Base-by-base conservation (phyloP, 805 yeast genomes). In the Suhomyces emberorum region DNA sequence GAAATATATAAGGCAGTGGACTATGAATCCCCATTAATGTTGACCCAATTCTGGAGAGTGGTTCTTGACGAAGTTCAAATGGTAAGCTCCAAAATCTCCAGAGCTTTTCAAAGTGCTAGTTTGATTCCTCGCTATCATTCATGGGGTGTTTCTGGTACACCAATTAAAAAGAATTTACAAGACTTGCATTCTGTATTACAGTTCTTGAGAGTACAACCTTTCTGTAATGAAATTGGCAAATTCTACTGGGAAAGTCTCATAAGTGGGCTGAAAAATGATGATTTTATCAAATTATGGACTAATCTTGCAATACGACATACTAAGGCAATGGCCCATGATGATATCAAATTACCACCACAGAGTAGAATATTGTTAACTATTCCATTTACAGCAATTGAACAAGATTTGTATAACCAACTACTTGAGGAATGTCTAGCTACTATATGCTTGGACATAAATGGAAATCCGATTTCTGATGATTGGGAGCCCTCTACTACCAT, bases 101-200 rank as follows among this genome's bases (percentile, higher is more conserved):
- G 84, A 35, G 87, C 93, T 1, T 88, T 95, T 15, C 79, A 76
- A 38, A 85, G 88, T 38, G 88, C 96, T 0, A 69, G 84, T 2
- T 63, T 85, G 24, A 76, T 93, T 17, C 91, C 96, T 4, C 69
- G 96, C 35, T 75, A 78, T 30, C 97, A 93, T 61, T 79, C 96
- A 0, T 93, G 98, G 98, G 97, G 95, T 11, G 96, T 89, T 0
- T 86, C 96, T 1, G 98, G 98, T 5, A 93, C 98, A 0, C 95
- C 97, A 0, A 82, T 88, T 11, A 79, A 81, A 45, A 75, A 74
- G 43, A 71, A 77, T 26, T 59, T 84, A 28, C 56, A 69, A 21
- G 96, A 91, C 57, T 66, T 89, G 32, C 77, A 74, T 29, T 83
- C 95, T 0, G 69, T 88, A 4, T 54, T 89, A 22, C 72, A 77